Base-by-base conservation (phyloP, 352 stramenopile genomes). In the Blastocystis sp. region DNA sequence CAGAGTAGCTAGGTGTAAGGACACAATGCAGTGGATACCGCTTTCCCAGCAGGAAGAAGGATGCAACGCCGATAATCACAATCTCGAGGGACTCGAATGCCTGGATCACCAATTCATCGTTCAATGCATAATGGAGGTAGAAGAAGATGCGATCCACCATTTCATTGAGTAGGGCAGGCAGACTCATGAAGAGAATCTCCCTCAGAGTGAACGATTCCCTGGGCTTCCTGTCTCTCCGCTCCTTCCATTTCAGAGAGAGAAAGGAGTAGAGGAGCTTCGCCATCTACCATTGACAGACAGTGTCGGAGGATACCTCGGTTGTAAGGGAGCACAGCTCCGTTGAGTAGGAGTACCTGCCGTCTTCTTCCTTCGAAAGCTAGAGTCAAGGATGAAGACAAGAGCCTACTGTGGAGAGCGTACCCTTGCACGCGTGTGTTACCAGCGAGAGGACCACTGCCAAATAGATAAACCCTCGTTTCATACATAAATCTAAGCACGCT, bases 71-170 rank as follows among this genome's bases (percentile, higher is more conserved):
- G 5, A n/a, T 65, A n/a, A 65, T 59, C 9, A 66, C 71, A 19
- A 81, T 40, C 61, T 81, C 23, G 65, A 62, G 65, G 71, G 71
- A 62, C 34, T 17, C 59, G 10, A 81, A 40, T 17, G 71, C 71
- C 34, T 81, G 71, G 65, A 81, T 81, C 40, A 65, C 60, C 10
- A 81, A 40, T 45, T 81, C 71, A 81, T 81, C 71, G 3, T 81
- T 40, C n/a, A 81, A 65, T 11, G 38, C 14, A 64, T 45, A 11
- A 21, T 81, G 71, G n/a, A 81, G 34, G 61, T 28, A 21, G 28
- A 66, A 81, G 28, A 66, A 81, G 23, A 81, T 28, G 23, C 2
- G 28, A 11, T 45, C 71, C 14, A 45, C 65, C 23, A 64, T 17
- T 45, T 45, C 17, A 4, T 40, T 45, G 60, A 62, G 60, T 7